Evolutionary conservation across 495 filamentous ascomycete genomes (phyloP).

Genomic region (Podospora comata): DNA sequence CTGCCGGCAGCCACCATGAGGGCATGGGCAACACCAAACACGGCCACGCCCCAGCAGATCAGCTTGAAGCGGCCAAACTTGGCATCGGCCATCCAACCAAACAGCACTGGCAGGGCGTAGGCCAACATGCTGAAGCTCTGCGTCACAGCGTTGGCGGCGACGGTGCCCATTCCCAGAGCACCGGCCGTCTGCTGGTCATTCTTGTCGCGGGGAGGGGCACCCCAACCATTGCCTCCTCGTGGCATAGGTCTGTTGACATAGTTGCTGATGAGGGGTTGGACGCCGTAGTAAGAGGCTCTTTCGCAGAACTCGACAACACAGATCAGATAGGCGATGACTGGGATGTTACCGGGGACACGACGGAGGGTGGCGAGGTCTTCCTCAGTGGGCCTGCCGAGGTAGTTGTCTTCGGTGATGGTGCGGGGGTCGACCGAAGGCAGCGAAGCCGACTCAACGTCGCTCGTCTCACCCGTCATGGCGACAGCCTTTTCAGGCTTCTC

Average conservation of each 20-base stretch:
- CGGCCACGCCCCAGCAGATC: slow-evolving; percentile 58
- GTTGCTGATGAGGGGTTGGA: slow-evolving; percentile 56
- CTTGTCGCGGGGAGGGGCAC: slow-evolving; percentile 50
- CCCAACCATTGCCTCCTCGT: slow-evolving; percentile 58
- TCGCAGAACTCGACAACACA: slow-evolving; percentile 62
- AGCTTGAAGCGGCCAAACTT: slow-evolving; percentile 58
- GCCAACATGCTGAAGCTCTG: slow-evolving; percentile 60
- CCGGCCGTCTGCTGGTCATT: slow-evolving; percentile 53
- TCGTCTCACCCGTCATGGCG: neutral
- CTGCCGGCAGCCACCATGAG: slow-evolving; percentile 61
- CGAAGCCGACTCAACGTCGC: neutral
- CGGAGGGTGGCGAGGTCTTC: slow-evolving; percentile 55
- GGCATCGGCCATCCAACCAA: slow-evolving; percentile 56
- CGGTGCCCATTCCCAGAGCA: slow-evolving; percentile 58
- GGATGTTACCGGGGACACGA: slow-evolving; percentile 53
- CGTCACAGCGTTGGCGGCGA: slow-evolving; percentile 56
- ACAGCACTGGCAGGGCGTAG: slow-evolving; percentile 57
- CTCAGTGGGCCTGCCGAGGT: slow-evolving; percentile 53
- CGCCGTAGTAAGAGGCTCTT: slow-evolving; percentile 58
- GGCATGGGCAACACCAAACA: slow-evolving; percentile 66
- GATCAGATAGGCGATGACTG: slow-evolving; percentile 52
- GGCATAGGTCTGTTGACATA: slow-evolving; percentile 56
- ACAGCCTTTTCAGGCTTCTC: neutral
- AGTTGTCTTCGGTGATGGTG: slow-evolving; percentile 37
- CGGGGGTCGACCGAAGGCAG: neutral